Percentiles rank a stretch among this genome's conserved stretches.
Evolutionary conservation across 2,329 filamentous ascomycete species (phyloP).

Genomic region (Calonectria hawksworthii): DNA sequence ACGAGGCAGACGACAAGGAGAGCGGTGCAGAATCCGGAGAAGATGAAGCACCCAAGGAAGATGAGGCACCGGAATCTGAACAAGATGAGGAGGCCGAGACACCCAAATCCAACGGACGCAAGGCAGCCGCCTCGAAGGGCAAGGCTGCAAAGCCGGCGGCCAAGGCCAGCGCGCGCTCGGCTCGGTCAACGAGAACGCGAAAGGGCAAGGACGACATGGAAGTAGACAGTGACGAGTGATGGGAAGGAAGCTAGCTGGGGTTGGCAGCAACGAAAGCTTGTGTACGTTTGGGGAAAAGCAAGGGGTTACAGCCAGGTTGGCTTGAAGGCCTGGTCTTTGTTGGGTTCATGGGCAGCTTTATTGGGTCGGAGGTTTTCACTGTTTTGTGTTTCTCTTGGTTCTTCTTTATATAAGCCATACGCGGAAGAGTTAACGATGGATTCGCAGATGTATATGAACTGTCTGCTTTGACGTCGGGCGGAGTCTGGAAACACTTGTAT

Average conservation of each 20-base stretch:
- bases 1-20: slow-evolving; percentile 26
- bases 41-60: slow-evolving; percentile 25
- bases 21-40: slow-evolving; percentile 30
- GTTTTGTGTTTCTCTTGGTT: slow-evolving; percentile 25
- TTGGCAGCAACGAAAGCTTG: not conserved
- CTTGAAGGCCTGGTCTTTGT: slow-evolving; percentile 31
- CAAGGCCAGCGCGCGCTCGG: slow-evolving; percentile 45
- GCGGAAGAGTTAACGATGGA: slow-evolving; percentile 26
- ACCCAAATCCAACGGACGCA: slow-evolving; percentile 45
- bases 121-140: slow-evolving; percentile 36
- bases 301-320: slow-evolving; percentile 12
- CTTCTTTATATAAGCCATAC: slow-evolving; percentile 36
- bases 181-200: slow-evolving; percentile 45
- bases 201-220: slow-evolving; percentile 53
- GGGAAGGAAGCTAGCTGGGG: not conserved
- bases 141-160: slow-evolving; percentile 41
- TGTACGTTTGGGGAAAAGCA: slow-evolving; percentile 16
- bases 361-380: slow-evolving; percentile 15
- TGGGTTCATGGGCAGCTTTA: slow-evolving; percentile 18
- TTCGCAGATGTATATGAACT: slow-evolving; percentile 20
- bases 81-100: slow-evolving; percentile 39
- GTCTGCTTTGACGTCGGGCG: slow-evolving; percentile 34
- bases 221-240: slow-evolving; percentile 50
- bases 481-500: slow-evolving; percentile 42
- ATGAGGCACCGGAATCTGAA: slow-evolving; percentile 32